Evolutionary conservation across 116 monocot genomes (phyloP), one percentile per base, ranked within the genome.

Genomic region (Zostera marina): DNA sequence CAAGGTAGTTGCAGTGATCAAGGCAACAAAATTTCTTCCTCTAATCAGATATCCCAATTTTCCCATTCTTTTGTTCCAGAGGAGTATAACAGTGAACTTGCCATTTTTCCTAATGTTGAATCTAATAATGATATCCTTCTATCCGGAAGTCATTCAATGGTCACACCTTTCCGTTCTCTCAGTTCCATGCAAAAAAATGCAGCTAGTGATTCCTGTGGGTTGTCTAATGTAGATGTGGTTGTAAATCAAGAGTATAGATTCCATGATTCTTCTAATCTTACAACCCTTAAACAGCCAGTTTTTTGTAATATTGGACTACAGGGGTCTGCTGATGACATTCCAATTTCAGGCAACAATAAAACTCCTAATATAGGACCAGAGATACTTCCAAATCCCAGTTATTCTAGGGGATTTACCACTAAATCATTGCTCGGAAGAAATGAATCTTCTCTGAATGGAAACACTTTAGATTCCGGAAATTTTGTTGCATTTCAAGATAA

Each of bases 11-110:
- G 54, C 13, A 9, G 11, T 54, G 12, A 11, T 5, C 54, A 54
- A 54, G 25, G 2, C 55, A 55, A 14, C 14, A 39, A n/a, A 14
- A 24, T 26, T 55, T 14, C 26, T 25, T 13, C 32, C 38, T 55
- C 26, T 32, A 55, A 32, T 32, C 55, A 42, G n/a, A 17, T 45
- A 16, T 11, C 20, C 23, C 15, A 56, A 8, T n/a, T 41, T 48
- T 15, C 55, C 46, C 70, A 52, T 65, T 14, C 58, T 62, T 53
- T 52, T 26, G 22, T 24, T 56, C 22, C 32, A 26, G 53, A 57
- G 13, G 24, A 66, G 46, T 21, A 58, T 65, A 47, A 24, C 4
- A 67, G 49, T 8, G 8, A 42, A 16, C 19, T 56, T 59, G 1
- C 40, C 1, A 45, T 14, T 8, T 46, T 5, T 41, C 38, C 4